phyloP scores from a whole-genome alignment of 2,329 filamentous ascomycete genomes.

The Epichloe uncinata region DNA sequence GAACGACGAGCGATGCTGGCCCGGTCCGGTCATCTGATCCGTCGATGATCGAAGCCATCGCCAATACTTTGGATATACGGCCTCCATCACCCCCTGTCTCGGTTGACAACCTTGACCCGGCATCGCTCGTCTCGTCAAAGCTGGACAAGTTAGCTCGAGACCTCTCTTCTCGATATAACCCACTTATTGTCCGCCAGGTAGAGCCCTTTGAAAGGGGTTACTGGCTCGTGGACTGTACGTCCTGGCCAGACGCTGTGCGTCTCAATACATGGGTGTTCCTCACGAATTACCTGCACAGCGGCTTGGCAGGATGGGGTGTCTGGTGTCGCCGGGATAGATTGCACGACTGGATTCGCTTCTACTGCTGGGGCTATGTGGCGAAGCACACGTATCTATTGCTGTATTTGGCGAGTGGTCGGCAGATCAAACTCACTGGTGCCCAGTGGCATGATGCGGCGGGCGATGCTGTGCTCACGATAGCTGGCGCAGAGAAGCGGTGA shows the following conservation, averaged over 20 bases:
- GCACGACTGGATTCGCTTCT: conserved; percentile 44
- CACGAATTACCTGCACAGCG: conserved; percentile 42
- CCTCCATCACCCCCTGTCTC: conserved; percentile 41
- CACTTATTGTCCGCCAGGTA: conserved; percentile 19
- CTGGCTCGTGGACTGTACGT: conserved; percentile 52
- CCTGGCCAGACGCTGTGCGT: conserved; percentile 38
- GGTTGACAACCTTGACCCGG: conserved; percentile 28
- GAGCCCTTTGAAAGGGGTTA: conserved; percentile 59
- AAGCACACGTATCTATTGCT: conserved; percentile 63
- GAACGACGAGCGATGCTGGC: conserved; percentile 19
- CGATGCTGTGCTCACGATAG: conserved; percentile 31
- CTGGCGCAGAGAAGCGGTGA: conserved; percentile 9
- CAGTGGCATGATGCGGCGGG: conserved; percentile 56
- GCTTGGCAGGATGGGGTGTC: conserved; percentile 54
- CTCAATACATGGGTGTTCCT: conserved; percentile 49
- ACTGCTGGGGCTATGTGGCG: conserved; percentile 65
- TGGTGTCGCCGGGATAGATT: conserved; percentile 35
- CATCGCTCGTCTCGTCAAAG: conserved; percentile 42
- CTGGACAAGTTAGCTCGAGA: conserved; percentile 38
- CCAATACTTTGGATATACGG: conserved; percentile 33
- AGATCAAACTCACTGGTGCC: conserved; percentile 42
- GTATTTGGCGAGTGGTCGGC: conserved; percentile 56
- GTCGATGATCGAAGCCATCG: conserved; percentile 10
- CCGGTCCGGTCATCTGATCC: conserved; percentile 8
- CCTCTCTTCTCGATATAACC: conserved; percentile 39